Evolutionary conservation across 179 eudicot genomes (phyloP).

Genomic region (Silene noctiflora): DNA sequence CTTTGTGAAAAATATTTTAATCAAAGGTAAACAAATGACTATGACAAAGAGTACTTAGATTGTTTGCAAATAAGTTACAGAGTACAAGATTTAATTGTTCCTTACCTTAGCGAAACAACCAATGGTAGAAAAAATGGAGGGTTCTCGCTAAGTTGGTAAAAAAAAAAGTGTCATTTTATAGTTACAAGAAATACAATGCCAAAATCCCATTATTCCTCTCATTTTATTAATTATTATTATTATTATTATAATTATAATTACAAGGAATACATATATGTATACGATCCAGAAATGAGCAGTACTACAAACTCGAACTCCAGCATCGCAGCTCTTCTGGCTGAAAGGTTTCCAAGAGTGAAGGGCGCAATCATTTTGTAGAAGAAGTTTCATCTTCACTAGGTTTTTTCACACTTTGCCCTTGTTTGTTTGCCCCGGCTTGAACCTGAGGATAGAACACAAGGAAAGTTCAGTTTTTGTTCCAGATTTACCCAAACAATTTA

Average conservation of each 20-base stretch:
- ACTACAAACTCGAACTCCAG: background rate
- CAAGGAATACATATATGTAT: background rate
- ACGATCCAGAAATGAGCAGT: conserved; percentile 3
- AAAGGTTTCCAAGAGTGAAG: background rate
- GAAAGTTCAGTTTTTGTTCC: background rate
- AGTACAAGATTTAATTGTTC: no score
- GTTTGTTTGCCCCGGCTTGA: conserved; percentile 62
- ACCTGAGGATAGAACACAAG: conserved; percentile 19
- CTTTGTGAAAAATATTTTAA: no score
- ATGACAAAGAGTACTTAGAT: no score
- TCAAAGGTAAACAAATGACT: no score
- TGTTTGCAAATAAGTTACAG: no score
- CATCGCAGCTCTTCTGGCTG: conserved; percentile 6
- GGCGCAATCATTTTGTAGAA: conserved; percentile 19
- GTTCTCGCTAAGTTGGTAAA: no score
- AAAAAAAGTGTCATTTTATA: background rate
- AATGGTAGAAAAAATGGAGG: no score
- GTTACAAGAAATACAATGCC: background rate
- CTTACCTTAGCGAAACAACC: no score
- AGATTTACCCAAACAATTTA: background rate
- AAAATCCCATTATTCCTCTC: conserved; percentile 8
- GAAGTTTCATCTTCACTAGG: conserved; percentile 40
- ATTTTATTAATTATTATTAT: background rate
- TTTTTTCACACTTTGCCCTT: conserved; percentile 48
- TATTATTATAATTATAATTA: conserved; percentile 1